Conservation (phyloP, 371 early-diverging fungal genomes). For the Blakeslea trispora region DNA sequence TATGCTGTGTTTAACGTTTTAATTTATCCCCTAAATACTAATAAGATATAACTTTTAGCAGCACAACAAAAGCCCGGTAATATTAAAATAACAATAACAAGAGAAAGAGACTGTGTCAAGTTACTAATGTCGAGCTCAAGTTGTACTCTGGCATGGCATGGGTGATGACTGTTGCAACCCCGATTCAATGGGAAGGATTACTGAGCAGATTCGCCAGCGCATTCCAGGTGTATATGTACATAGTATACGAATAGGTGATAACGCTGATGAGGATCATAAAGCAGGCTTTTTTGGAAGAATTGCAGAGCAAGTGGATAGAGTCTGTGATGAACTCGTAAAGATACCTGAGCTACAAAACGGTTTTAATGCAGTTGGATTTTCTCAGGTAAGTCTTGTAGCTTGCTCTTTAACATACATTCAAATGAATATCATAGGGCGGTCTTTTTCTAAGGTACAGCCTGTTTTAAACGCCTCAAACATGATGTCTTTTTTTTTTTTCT, state of each 20-base stretch:
- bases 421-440: slow-evolving; percentile 49
- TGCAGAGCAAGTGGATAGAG: slow-evolving; percentile 64
- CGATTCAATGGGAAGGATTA: slow-evolving; percentile 67
- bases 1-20: background rate
- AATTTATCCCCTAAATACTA: slow-evolving; percentile 5
- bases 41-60: background rate
- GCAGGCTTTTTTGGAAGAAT: slow-evolving; percentile 85
- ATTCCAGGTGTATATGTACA: slow-evolving; percentile 77
- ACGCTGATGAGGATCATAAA: slow-evolving; percentile 66
- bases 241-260: slow-evolving; percentile 70
- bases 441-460: slow-evolving; percentile 61
- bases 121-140: slow-evolving; percentile 8
- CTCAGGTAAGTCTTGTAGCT: slow-evolving; percentile 61
- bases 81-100: background rate
- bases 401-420: slow-evolving; percentile 1
- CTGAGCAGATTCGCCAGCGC: slow-evolving; percentile 46
- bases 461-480: too few relatives aligned
- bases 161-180: slow-evolving; percentile 85
- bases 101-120: background rate
- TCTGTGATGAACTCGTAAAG: slow-evolving; percentile 58
- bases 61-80: slow-evolving; percentile 15
- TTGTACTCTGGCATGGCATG: slow-evolving; percentile 90
- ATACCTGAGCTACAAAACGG: slow-evolving; percentile 66
- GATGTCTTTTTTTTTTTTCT: background rate
- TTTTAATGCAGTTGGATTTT: slow-evolving; percentile 94